Evolutionary conservation across 2,329 filamentous ascomycete genomes (phyloP), one percentile per base, ranked within the genome.

Genomic region (Chrysoporthe deuterocubensis): DNA sequence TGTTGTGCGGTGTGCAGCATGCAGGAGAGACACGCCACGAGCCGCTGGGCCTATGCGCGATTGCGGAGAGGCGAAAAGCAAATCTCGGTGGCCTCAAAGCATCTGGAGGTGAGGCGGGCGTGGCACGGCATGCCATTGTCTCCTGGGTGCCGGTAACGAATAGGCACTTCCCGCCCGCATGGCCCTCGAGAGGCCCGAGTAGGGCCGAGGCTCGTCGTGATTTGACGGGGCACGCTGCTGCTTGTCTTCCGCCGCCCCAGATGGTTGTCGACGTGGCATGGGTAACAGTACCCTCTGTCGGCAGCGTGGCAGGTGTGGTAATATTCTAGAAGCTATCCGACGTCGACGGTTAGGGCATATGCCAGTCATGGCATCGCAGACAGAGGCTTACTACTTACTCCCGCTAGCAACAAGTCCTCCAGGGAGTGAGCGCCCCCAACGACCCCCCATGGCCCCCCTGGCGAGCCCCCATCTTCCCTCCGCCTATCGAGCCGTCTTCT

Each of bases 401-500:
- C 26, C 26, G 26, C 26, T 26, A 2, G 26, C 26, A 26, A 26
- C 26, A 26, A 26, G 26, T 26, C 26, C 26, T 26, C 26, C 26
- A 26, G 26, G 26, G 26, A 26, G 26, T 26, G 26, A 26, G 26
- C 26, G 26, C 26, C 26, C 26, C 26, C 26, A 26, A 26, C 26
- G 26, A 26, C n/a, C 48, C n/a, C n/a, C 48, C 5, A 3, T 14
- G 44, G 18, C 26, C 21, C 43, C 6, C 44, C 9, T 32, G 14
- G 13, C 26, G 16, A 14, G 32, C 43, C 8, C 26, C 14, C 59
- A 48, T 26, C 26, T 26, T 26, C 26, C 26, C 26, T 26, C 26
- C 26, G 59, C 59, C 43, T 62, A 48, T 62, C 59, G n/a, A 18
- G 34, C 43, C 21, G 43, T 37, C 43, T 62, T 50, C 59, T 43